These are phyloP conservation scores for Ophiostoma tasmaniense DNA, from an alignment of 2,329 filamentous ascomycete genomes.

Conservation along the genomic window DNA sequence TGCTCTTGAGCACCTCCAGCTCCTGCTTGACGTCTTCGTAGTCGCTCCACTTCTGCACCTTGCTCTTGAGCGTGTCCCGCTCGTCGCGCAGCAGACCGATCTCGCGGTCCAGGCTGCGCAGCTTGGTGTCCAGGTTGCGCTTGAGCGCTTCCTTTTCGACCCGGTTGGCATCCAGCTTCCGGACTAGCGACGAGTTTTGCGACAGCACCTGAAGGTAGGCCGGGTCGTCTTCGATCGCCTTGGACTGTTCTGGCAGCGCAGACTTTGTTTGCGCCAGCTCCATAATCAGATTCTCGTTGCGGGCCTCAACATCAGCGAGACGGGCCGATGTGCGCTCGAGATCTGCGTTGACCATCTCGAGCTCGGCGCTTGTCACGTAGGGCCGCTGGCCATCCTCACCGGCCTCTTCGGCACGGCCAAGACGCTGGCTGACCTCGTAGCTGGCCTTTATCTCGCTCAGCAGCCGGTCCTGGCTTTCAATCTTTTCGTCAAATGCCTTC, in stretches of 20 bases:
- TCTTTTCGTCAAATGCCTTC: conserved; percentile 77
- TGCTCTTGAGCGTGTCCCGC: conserved; percentile 67
- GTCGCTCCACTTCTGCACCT: conserved; percentile 82
- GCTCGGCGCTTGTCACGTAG: conserved; percentile 74
- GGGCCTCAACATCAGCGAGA: conserved; percentile 81
- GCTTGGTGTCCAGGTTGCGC: conserved; percentile 63
- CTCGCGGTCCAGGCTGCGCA: conserved; percentile 74
- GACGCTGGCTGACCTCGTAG: conserved; percentile 88
- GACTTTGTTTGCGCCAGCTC: conserved; percentile 87
- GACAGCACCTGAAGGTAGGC: conserved; percentile 78
- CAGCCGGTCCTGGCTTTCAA: conserved; percentile 86
- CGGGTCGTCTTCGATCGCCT: conserved; percentile 77
- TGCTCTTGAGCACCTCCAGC: conserved; percentile 92
- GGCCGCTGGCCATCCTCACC: conserved; percentile 46
- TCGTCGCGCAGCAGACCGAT: conserved; percentile 67
- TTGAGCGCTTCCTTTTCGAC: conserved; percentile 78
- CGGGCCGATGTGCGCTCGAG: conserved; percentile 80
- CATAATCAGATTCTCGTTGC: conserved; percentile 86
- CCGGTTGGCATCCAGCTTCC: conserved; percentile 74
- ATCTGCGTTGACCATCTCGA: conserved; percentile 88
- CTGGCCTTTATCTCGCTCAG: conserved; percentile 93
- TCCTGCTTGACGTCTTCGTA: conserved; percentile 97
- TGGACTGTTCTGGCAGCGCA: conserved; percentile 51
- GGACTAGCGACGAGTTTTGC: conserved; percentile 84
- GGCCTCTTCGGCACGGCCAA: conserved; percentile 34